Percentiles rank a stretch among this genome's conserved stretches.
Evolutionary conservation across 345 rosid genomes (phyloP).

Genomic region (Dipteronia sinensis): DNA sequence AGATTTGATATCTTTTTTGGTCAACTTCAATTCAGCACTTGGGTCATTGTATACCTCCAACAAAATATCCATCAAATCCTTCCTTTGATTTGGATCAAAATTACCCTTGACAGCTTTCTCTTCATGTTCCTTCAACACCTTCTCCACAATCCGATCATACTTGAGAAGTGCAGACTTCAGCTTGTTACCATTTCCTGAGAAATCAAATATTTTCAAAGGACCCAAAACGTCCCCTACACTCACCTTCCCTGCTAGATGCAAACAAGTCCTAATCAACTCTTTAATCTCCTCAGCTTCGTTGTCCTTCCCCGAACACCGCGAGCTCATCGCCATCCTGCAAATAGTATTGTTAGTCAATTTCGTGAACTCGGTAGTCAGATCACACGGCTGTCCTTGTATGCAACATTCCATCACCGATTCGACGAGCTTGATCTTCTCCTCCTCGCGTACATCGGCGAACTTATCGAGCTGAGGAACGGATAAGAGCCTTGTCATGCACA

Average conservation of each 20-base stretch:
- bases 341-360: conserved; percentile 51
- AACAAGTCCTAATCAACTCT: conserved; percentile 37
- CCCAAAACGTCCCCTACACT: conserved; percentile 66
- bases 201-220: conserved; percentile 55
- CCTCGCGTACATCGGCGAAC: conserved; percentile 40
- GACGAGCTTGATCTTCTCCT: conserved; percentile 55
- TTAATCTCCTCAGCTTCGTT: conserved; percentile 49
- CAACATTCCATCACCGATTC: conserved; percentile 46
- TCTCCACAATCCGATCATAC: conserved; percentile 54
- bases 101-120: conserved; percentile 26
- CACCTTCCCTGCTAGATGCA: conserved; percentile 57
- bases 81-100: conserved; percentile 18
- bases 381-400: conserved; percentile 38
- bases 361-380: conserved; percentile 37
- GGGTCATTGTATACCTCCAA: conserved; percentile 44
- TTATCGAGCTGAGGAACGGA: conserved; percentile 59
- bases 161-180: conserved; percentile 41
- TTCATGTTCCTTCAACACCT: conserved; percentile 59
- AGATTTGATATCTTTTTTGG: conserved; percentile 63
- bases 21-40: conserved; percentile 49
- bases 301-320: conserved; percentile 51
- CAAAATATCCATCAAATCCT: conserved; percentile 49
- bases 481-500: conserved; percentile 69
- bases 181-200: conserved; percentile 60
- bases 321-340: conserved; percentile 70